Conservation (phyloP, 169 alveolate species). For the Plasmodium knowlesi region DNA sequence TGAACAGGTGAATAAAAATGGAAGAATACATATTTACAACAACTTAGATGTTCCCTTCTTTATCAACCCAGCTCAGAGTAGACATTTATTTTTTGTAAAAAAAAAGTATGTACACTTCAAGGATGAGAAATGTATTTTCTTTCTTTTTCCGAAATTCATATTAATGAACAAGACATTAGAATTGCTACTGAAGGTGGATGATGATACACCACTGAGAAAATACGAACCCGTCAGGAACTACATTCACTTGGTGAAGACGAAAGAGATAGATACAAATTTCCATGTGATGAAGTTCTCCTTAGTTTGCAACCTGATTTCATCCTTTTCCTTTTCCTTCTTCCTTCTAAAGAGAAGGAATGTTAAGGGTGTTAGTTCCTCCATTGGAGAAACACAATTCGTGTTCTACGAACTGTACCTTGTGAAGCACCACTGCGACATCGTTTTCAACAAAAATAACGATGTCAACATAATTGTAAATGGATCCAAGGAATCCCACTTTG, state of each 20-base stretch:
- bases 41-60: slow-evolving; percentile 49
- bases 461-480: slow-evolving; percentile 42
- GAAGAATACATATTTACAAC: slow-evolving; percentile 23
- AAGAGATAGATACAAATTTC: not conserved
- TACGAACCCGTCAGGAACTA: slow-evolving; percentile 14
- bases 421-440: slow-evolving; percentile 45
- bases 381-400: not conserved
- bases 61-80: slow-evolving; percentile 21
- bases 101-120: slow-evolving; percentile 36
- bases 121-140: slow-evolving; percentile 29
- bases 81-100: slow-evolving; percentile 10
- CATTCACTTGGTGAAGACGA: slow-evolving; percentile 3
- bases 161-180: not conserved
- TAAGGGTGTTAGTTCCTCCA: not conserved
- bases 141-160: slow-evolving; percentile 43
- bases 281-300: slow-evolving; percentile 31
- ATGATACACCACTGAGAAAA: not conserved
- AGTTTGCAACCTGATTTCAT: slow-evolving; percentile 13
- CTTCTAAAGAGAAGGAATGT: slow-evolving; percentile 3
- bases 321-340: slow-evolving; percentile 38
- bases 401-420: slow-evolving; percentile 38
- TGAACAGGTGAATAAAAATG: slow-evolving; percentile 18
- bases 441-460: slow-evolving; percentile 46
- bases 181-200: slow-evolving; percentile 3
- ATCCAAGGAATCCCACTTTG: not conserved